Conservation (phyloP, 495 filamentous ascomycete genomes). For the Arthonia radiata region DNA sequence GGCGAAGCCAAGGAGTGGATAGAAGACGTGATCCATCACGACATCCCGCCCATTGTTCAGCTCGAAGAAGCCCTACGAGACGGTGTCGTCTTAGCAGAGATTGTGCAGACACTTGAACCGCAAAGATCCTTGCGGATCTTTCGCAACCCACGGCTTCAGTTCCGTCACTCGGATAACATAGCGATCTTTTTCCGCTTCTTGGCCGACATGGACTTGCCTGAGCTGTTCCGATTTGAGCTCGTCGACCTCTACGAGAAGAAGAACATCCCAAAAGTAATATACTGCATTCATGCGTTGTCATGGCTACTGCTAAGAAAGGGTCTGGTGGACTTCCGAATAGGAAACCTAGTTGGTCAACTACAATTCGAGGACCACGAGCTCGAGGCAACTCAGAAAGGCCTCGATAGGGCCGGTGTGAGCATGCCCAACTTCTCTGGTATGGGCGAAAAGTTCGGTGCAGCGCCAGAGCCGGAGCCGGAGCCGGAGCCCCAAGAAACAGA, state of each 20-base stretch:
- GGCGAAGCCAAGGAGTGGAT: conserved; percentile 99
- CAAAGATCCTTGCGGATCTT: conserved; percentile 59
- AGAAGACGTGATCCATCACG: conserved; percentile 70
- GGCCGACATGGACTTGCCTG: conserved; percentile 78
- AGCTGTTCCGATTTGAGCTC: conserved; percentile 94
- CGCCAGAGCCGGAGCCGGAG: conserved; percentile 34
- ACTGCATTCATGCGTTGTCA: conserved; percentile 91
- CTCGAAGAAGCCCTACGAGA: conserved; percentile 82
- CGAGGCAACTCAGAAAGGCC: conserved; percentile 83
- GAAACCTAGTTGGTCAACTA: conserved; percentile 91
- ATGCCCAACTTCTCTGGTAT: conserved; percentile 98
- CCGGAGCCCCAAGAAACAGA: conserved; percentile 65
- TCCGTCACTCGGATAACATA: conserved; percentile 92
- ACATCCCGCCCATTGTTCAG: conserved; percentile 86
- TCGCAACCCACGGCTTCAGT: conserved; percentile 58
- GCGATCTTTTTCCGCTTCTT: conserved; percentile 82
- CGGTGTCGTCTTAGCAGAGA: conserved; percentile 83
- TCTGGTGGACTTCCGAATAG: conserved; percentile 83
- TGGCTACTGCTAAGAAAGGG: conserved; percentile 90
- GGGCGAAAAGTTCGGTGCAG: conserved; percentile 84
- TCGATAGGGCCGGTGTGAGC: conserved; percentile 79
- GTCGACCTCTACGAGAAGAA: conserved; percentile 99
- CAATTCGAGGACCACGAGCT: conserved; percentile 96
- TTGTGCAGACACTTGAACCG: conserved; percentile 78
- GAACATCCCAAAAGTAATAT: conserved; percentile 96